phyloP scores from a whole-genome alignment of 805 yeast species.

The Ogataea corticis region DNA sequence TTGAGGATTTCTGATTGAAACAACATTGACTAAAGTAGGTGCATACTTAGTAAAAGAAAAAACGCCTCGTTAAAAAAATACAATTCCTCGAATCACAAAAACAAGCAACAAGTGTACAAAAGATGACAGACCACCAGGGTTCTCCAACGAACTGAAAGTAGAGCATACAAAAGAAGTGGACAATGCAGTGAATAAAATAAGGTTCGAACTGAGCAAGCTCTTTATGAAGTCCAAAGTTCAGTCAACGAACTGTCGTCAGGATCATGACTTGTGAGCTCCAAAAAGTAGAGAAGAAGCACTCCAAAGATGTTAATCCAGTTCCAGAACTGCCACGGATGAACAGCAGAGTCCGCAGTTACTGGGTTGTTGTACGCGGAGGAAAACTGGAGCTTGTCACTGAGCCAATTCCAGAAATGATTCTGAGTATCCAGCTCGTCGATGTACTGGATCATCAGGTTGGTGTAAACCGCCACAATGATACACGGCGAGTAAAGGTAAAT shows the following conservation, averaged over 20 bases:
- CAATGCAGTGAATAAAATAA: conserved; percentile 2
- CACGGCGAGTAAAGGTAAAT: conserved; percentile 92
- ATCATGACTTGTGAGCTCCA: conserved; percentile 58
- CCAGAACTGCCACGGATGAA: conserved; percentile 94
- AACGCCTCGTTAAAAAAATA: neutral
- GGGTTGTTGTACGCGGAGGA: conserved; percentile 4
- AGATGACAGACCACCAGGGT: conserved; percentile 7
- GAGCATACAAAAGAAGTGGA: conserved; percentile 3
- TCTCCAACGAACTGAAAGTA: neutral
- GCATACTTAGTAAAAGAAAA: neutral
- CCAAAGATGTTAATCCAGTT: conserved; percentile 91
- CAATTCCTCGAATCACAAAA: neutral
- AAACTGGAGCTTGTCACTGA: conserved; percentile 25
- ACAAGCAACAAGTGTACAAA: conserved; percentile 1
- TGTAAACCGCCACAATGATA: conserved; percentile 90
- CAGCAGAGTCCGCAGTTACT: conserved; percentile 11
- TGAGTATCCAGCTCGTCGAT: conserved; percentile 71
- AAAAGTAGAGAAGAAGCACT: conserved; percentile 74
- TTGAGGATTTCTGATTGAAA: conserved; percentile 23
- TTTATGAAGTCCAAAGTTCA: conserved; percentile 31
- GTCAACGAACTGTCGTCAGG: conserved; percentile 37
- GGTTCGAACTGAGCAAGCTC: neutral
- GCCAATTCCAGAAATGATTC: conserved; percentile 36
- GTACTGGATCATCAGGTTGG: conserved; percentile 90
- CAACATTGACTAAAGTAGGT: conserved; percentile 2